phyloP scores from a whole-genome alignment of 1,284 basidiomycete species.

The Trichosporon sp. region DNA sequence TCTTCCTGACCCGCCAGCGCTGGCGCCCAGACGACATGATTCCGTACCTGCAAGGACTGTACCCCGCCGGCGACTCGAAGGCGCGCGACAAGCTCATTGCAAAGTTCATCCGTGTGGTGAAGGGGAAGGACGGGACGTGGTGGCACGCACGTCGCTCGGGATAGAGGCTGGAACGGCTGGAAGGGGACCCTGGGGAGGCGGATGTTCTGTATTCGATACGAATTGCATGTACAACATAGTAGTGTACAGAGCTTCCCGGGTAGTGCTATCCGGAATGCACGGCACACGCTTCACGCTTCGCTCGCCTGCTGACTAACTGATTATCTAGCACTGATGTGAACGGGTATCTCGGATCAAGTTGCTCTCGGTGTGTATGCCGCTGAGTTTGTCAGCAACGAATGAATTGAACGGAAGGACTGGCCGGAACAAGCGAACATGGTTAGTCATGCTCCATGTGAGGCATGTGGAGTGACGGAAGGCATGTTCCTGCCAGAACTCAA shows the following conservation, averaged over 20 bases:
- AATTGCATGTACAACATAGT: conserved; percentile 16
- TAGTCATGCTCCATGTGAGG: no score
- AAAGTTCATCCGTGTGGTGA: conserved; percentile 78
- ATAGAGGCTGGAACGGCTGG: conserved; percentile 20
- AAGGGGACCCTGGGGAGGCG: not conserved
- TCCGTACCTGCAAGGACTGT: conserved; percentile 78
- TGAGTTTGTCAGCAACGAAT: not conserved
- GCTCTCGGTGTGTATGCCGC: conserved; percentile 7
- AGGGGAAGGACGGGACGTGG: conserved; percentile 63
- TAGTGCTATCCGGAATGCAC: not conserved
- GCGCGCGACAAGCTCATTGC: conserved; percentile 81
- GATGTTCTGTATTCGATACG: conserved; percentile 10
- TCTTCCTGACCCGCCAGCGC: conserved; percentile 73
- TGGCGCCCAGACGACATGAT: conserved; percentile 79
- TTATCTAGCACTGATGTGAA: not conserved
- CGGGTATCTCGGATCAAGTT: not conserved
- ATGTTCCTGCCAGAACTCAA: not conserved
- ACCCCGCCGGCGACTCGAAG: conserved; percentile 69
- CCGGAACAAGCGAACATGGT: not conserved
- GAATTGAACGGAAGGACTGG: no score
- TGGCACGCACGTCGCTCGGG: conserved; percentile 53
- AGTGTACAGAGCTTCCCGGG: not conserved
- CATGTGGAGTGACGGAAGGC: not conserved
- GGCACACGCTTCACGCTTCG: no score
- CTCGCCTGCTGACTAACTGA: not conserved